Percentiles rank a stretch among this genome's conserved stretches.
phyloP scores from a whole-genome alignment of 1,284 basidiomycete genomes.

The Trichosporon sp. region DNA sequence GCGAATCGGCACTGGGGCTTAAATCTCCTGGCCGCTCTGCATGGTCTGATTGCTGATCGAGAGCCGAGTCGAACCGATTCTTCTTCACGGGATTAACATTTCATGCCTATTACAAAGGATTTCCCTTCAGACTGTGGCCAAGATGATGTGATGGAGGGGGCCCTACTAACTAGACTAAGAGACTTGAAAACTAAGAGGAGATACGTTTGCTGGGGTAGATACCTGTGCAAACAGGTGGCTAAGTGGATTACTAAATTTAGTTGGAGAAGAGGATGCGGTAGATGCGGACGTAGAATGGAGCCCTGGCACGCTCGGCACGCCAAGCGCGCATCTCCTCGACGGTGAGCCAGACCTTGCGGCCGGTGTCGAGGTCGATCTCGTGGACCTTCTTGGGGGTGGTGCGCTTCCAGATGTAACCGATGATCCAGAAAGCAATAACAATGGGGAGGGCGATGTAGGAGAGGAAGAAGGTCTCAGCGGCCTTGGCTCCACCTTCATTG shows the following conservation, averaged over 20 bases:
- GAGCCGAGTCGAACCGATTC: neutral
- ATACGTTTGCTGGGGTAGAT: neutral
- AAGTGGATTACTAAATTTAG: constrained; percentile 15
- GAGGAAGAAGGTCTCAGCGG: constrained; percentile 58
- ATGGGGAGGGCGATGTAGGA: constrained; percentile 57
- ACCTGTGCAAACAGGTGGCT: neutral
- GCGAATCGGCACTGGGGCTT: too few relatives aligned
- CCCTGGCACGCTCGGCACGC: constrained; percentile 41
- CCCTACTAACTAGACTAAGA: constrained; percentile 17
- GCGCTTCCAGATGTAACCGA: constrained; percentile 53
- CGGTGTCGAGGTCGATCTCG: constrained; percentile 58
- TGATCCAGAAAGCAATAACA: constrained; percentile 50
- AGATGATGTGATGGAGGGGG: constrained; percentile 8
- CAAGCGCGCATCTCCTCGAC: constrained; percentile 53
- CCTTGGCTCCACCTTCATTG: constrained; percentile 34
- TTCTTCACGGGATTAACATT: constrained; percentile 14
- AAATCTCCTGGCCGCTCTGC: too few relatives aligned
- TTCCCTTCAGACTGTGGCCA: constrained; percentile 6
- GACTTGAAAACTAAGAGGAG: constrained; percentile 10
- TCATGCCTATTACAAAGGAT: constrained; percentile 18
- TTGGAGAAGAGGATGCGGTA: constrained; percentile 49
- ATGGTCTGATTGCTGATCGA: too few relatives aligned
- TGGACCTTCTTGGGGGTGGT: constrained; percentile 45
- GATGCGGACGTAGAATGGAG: constrained; percentile 44
- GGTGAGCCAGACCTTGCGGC: constrained; percentile 57